phyloP scores from a whole-genome alignment of 768 basidiomycete genomes.

The Baorangia bicolor region DNA sequence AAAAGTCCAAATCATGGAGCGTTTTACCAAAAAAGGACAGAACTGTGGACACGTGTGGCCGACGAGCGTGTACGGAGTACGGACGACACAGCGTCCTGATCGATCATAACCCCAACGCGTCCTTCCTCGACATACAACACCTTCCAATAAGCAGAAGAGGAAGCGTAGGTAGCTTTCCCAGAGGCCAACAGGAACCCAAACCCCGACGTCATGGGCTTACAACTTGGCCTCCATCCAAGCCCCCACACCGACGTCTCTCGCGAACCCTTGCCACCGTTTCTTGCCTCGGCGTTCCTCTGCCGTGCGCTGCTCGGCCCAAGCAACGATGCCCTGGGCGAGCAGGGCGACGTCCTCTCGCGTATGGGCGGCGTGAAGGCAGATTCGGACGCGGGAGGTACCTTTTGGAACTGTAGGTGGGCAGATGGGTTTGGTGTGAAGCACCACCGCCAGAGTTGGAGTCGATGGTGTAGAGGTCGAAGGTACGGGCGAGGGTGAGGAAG shows the following conservation, averaged over 20 bases:
- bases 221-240: conserved; percentile 33
- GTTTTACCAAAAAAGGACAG: too few relatives aligned
- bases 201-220: not conserved
- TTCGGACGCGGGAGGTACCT: conserved; percentile 78
- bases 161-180: not conserved
- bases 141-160: not conserved
- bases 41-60: too few relatives aligned
- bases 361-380: conserved; percentile 87
- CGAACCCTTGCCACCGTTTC: conserved; percentile 14
- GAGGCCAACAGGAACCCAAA: not conserved
- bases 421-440: conserved; percentile 73
- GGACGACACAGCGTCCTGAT: too few relatives aligned
- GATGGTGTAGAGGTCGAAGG: not conserved
- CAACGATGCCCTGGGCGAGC: conserved; percentile 51
- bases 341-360: conserved; percentile 58
- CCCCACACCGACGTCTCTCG: conserved; percentile 13
- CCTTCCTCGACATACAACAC: too few relatives aligned
- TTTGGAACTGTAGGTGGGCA: conserved; percentile 89
- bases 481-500: not conserved
- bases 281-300: conserved; percentile 2
- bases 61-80: too few relatives aligned
- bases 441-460: conserved; percentile 20
- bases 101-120: too few relatives aligned
- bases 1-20: too few relatives aligned
- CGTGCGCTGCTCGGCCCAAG: conserved; percentile 28